Evolutionary conservation across 2,329 filamentous ascomycete species (phyloP).

Genomic region (Aspergillus tanneri): DNA sequence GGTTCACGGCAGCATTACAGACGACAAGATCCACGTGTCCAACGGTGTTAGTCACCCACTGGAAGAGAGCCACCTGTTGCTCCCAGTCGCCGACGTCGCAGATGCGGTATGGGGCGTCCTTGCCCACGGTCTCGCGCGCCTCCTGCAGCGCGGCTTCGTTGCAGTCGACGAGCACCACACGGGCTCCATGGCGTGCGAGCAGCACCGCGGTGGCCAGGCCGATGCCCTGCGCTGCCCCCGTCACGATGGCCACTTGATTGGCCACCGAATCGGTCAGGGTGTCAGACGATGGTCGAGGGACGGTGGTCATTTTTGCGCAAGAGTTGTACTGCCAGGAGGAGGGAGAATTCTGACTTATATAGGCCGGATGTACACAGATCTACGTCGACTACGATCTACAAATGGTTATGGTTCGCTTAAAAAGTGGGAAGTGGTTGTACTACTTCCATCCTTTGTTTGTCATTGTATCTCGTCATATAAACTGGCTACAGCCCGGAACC

Average conservation of each 20-base stretch:
- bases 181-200: conserved; percentile 19
- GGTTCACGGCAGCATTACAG: conserved; percentile 22
- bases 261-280: neutral
- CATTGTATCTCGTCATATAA: too few relatives aligned
- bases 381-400: too few relatives aligned
- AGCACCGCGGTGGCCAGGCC: conserved; percentile 18
- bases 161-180: conserved; percentile 22
- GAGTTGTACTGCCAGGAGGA: too few relatives aligned
- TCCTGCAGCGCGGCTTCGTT: conserved; percentile 14
- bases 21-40: conserved; percentile 17
- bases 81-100: conserved; percentile 24
- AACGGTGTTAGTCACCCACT: conserved; percentile 9
- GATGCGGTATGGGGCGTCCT: conserved; percentile 10
- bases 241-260: conserved; percentile 18
- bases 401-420: too few relatives aligned
- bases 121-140: conserved; percentile 14
- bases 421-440: too few relatives aligned
- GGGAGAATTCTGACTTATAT: too few relatives aligned
- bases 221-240: conserved; percentile 25
- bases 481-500: neutral
- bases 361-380: too few relatives aligned
- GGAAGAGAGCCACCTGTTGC: conserved; percentile 17
- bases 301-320: too few relatives aligned
- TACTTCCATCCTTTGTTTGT: too few relatives aligned
- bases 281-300: neutral